These are phyloP conservation scores for Geranomyces michiganensis DNA, from an alignment of 192 early-diverging fungal genomes.

Conservation along the genomic window DNA sequence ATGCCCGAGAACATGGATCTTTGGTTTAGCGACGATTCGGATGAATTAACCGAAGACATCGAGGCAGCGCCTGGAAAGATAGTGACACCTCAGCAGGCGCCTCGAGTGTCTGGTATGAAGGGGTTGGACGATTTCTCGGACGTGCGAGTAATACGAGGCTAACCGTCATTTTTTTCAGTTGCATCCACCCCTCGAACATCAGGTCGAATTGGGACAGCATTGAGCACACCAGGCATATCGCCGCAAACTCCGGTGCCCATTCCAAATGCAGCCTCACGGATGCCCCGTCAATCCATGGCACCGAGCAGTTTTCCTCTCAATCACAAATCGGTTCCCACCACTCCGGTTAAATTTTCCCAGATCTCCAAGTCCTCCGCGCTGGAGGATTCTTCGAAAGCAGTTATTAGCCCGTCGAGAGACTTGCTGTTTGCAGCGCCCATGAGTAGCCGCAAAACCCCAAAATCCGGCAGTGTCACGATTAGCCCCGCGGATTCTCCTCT, in stretches of 20 bases:
- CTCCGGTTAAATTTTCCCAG: neutral
- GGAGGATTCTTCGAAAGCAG: neutral
- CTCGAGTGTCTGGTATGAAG: neutral
- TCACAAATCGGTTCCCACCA: constrained; percentile 7
- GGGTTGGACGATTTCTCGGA: neutral
- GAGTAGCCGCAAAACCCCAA: no score
- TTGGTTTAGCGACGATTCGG: constrained; percentile 19
- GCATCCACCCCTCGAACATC: neutral
- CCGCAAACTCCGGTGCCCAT: neutral
- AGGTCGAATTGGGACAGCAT: neutral
- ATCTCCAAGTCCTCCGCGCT: neutral
- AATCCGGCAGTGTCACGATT: no score
- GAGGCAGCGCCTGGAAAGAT: constrained; percentile 7
- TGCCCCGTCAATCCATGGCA: constrained; percentile 22
- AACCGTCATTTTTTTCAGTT: neutral
- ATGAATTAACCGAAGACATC: neutral
- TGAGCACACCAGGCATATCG: neutral
- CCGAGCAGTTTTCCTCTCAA: neutral
- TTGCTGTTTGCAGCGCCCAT: neutral
- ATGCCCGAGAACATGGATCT: constrained; percentile 5
- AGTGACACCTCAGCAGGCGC: neutral
- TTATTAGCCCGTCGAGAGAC: neutral
- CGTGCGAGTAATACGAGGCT: neutral
- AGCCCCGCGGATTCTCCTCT: no score
- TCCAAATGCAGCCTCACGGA: neutral